Conservation (phyloP, 106 monocot species). For the Dioscorea dumetorum region DNA sequence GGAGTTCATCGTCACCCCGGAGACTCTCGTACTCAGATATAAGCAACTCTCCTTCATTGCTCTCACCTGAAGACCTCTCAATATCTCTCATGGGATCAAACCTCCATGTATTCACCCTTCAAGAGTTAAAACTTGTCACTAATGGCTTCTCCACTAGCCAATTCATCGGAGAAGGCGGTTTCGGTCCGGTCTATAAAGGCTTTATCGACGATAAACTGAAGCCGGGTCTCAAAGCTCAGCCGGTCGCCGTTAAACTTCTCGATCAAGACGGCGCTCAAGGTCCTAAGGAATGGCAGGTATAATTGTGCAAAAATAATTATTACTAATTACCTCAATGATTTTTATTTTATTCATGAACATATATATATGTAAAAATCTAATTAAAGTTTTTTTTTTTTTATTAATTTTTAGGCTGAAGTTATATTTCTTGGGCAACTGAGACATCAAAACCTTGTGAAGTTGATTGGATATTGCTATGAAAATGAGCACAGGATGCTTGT, state of each 20-base stretch:
- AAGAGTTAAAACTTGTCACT: slow-evolving; percentile 20
- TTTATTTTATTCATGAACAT: not conserved
- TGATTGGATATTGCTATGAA: slow-evolving; percentile 42
- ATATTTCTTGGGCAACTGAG: slow-evolving; percentile 38
- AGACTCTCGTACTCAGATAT: slow-evolving; percentile 20
- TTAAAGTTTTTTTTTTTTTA: not conserved
- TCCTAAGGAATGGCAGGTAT: slow-evolving; percentile 37
- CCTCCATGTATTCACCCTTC: slow-evolving; percentile 20
- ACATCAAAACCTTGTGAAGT: slow-evolving; percentile 32
- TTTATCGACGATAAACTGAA: slow-evolving; percentile 25
- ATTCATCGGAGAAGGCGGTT: slow-evolving; percentile 33
- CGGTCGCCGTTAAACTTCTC: slow-evolving; percentile 26
- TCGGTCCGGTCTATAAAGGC: slow-evolving; percentile 40
- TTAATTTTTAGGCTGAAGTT: slow-evolving; percentile 22
- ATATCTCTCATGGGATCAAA: slow-evolving; percentile 27
- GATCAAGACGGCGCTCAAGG: slow-evolving; percentile 33
- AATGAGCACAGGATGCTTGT: slow-evolving; percentile 32
- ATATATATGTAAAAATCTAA: not conserved
- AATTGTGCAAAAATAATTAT: not conserved
- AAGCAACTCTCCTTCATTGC: slow-evolving; percentile 1
- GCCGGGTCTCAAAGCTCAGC: slow-evolving; percentile 27
- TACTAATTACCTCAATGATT: not conserved
- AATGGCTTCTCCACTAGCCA: slow-evolving; percentile 14
- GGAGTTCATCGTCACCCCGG: not conserved
- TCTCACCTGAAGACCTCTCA: slow-evolving; percentile 23